phyloP scores from a whole-genome alignment of 805 yeast species.

The Monosporozyma unispora region DNA sequence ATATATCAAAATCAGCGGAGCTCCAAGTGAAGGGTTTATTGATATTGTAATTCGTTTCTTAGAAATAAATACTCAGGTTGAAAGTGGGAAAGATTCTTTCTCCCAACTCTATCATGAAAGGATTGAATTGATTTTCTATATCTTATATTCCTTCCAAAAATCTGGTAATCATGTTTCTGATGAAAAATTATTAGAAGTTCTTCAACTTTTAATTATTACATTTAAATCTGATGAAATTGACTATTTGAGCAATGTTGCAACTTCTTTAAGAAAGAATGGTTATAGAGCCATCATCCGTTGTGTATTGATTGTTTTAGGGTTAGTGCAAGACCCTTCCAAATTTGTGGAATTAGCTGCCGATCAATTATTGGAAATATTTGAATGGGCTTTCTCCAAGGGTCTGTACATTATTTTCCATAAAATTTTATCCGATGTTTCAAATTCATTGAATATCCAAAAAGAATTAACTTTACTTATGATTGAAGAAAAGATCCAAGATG shows the following conservation, averaged over 20 bases:
- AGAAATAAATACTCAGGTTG: conserved; percentile 36
- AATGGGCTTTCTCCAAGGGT: conserved; percentile 55
- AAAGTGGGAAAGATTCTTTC: conserved; percentile 42
- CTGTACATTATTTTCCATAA: conserved; percentile 49
- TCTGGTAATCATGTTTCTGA: conserved; percentile 17
- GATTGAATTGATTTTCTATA: conserved; percentile 56
- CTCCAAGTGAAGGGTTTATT: conserved; percentile 29
- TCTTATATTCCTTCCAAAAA: conserved; percentile 23
- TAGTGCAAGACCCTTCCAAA: conserved; percentile 31
- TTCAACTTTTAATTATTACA: conserved; percentile 26
- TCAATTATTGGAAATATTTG: conserved; percentile 49
- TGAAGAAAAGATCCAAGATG: conserved; percentile 46
- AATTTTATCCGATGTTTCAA: conserved; percentile 45
- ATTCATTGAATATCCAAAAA: conserved; percentile 25
- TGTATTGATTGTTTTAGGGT: conserved; percentile 39
- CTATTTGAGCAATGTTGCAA: conserved; percentile 36
- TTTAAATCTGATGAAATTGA: conserved; percentile 42
- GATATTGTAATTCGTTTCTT: conserved; percentile 43
- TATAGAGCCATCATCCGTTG: conserved; percentile 59
- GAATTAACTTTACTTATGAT: neutral
- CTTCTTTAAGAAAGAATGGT: conserved; percentile 31
- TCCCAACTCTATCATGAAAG: conserved; percentile 49
- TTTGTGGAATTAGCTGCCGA: conserved; percentile 42
- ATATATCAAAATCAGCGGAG: conserved; percentile 38
- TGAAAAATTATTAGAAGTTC: conserved; percentile 19